Conservation (phyloP, 345 rosid species). For the Laguncularia racemosa region DNA sequence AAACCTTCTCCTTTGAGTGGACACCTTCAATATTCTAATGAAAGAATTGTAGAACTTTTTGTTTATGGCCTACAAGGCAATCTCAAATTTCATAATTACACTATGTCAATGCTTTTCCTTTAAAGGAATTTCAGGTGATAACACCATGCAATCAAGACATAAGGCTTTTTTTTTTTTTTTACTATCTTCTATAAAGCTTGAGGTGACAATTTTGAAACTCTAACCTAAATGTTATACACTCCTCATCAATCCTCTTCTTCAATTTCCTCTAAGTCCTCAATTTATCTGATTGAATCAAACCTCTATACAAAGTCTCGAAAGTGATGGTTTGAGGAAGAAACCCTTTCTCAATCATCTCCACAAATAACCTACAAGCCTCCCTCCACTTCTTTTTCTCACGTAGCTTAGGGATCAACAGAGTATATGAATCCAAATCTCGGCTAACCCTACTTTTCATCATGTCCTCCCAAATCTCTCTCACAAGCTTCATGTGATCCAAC, state of each 20-base stretch:
- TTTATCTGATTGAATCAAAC: constrained; percentile 81
- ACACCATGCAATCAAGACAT: no score
- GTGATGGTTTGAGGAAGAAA: constrained; percentile 81
- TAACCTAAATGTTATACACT: constrained; percentile 59
- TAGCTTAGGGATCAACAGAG: constrained; percentile 56
- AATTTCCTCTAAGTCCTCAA: constrained; percentile 86
- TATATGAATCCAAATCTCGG: constrained; percentile 83
- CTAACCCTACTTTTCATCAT: constrained; percentile 41
- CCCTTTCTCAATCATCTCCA: constrained; percentile 90
- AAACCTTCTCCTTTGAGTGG: no score
- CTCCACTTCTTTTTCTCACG: constrained; percentile 64
- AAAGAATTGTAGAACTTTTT: no score
- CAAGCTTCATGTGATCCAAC: constrained; percentile 44
- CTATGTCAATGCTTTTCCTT: no score
- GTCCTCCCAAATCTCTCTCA: constrained; percentile 68
- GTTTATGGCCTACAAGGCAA: no score
- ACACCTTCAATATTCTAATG: no score
- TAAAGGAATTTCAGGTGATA: no score
- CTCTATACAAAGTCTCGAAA: constrained; percentile 70
- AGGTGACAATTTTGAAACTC: constrained; percentile 64
- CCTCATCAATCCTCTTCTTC: constrained; percentile 80
- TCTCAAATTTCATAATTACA: no score
- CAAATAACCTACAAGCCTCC: constrained; percentile 68
- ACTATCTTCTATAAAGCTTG: constrained; percentile 26
- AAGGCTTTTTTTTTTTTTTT: no score